Conservation (phyloP, 2,329 filamentous ascomycete genomes). For the Penicillium brasilianum region DNA sequence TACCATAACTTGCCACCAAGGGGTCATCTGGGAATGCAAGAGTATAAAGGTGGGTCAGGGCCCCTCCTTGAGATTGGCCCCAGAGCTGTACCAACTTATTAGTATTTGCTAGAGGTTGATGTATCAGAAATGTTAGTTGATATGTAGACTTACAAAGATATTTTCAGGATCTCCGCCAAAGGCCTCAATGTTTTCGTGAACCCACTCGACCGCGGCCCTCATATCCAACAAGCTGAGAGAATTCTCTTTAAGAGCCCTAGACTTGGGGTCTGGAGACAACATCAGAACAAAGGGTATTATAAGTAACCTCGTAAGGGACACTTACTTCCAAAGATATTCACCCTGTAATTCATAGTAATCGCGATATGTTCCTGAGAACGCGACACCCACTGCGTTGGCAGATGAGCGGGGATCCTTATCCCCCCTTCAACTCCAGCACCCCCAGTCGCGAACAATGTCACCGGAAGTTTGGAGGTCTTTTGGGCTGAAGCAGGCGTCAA, state of each 20-base stretch:
- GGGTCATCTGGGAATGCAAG: constrained; percentile 35
- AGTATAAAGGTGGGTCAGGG: constrained; percentile 30
- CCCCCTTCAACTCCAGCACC: constrained; percentile 37
- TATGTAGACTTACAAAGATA: constrained; percentile 26
- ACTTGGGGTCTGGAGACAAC: constrained; percentile 21
- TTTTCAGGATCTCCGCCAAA: constrained; percentile 43
- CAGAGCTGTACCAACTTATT: constrained; percentile 14
- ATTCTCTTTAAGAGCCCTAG: constrained; percentile 31
- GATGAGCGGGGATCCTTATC: constrained; percentile 42
- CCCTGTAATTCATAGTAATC: constrained; percentile 42
- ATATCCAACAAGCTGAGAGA: constrained; percentile 26
- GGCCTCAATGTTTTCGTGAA: constrained; percentile 39
- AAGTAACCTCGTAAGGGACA: not conserved
- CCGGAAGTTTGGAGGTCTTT: constrained; percentile 25
- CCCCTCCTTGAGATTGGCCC: constrained; percentile 35
- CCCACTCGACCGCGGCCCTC: constrained; percentile 37
- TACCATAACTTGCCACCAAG: constrained; percentile 28
- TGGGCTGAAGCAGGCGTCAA: constrained; percentile 46
- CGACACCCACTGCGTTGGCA: constrained; percentile 40
- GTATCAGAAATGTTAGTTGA: not conserved
- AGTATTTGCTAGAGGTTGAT: not conserved
- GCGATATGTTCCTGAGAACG: constrained; percentile 49
- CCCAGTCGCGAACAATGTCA: constrained; percentile 32
- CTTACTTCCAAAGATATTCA: constrained; percentile 34
- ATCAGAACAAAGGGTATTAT: not conserved